phyloP scores from a whole-genome alignment of 768 basidiomycete species.

The Floccularia luteovirens region DNA sequence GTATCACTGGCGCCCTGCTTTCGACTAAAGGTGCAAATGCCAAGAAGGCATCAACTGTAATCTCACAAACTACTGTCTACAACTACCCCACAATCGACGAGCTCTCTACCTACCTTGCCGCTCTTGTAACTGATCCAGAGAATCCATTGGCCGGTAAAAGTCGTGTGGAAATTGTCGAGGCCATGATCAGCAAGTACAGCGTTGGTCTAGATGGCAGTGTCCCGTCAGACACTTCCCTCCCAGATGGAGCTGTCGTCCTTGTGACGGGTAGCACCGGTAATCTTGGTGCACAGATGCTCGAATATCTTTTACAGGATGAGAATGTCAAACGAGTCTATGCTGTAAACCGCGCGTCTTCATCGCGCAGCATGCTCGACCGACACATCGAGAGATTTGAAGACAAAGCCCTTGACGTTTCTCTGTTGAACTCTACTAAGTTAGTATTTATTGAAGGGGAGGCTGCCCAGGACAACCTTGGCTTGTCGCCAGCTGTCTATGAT shows the following conservation, averaged over 20 bases:
- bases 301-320: constrained; percentile 14
- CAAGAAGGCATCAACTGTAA: constrained; percentile 12
- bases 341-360: constrained; percentile 15
- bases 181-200: constrained; percentile 32
- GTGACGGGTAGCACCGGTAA: constrained; percentile 37
- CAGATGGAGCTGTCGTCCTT: constrained; percentile 7
- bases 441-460: constrained; percentile 28
- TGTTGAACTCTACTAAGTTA: constrained; percentile 22
- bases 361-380: background rate
- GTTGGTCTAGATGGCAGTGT: background rate
- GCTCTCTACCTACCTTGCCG: constrained; percentile 14
- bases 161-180: constrained; percentile 16
- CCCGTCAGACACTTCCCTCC: constrained; percentile 10
- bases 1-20: constrained; percentile 27
- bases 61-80: constrained; percentile 22
- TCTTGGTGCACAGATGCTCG: constrained; percentile 28
- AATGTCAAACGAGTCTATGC: constrained; percentile 20
- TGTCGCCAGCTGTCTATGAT: constrained; percentile 14
- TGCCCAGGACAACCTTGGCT: constrained; percentile 17
- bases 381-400: constrained; percentile 20
- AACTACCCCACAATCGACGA: constrained; percentile 16
- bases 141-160: constrained; percentile 4
- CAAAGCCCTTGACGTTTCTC: constrained; percentile 17
- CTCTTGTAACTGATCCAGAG: constrained; percentile 6
- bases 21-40: constrained; percentile 8